phyloP scores from a whole-genome alignment of 768 basidiomycete genomes.

The Tubosaeta sp. region DNA sequence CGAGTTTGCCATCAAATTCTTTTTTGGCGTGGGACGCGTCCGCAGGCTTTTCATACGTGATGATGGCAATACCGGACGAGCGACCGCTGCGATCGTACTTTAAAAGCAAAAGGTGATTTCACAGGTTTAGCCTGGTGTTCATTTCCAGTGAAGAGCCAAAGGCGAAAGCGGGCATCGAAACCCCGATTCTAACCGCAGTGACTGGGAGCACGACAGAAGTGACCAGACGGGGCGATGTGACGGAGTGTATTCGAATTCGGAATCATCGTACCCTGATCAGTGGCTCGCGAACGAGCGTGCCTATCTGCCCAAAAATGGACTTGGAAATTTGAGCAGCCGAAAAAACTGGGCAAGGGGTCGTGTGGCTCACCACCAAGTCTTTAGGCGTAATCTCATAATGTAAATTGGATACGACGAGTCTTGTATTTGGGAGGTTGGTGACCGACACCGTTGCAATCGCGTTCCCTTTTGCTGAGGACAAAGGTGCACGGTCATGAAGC shows the following conservation, averaged over 20 bases:
- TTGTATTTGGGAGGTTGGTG: constrained; percentile 39
- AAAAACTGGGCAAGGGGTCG: background rate
- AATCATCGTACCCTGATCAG: constrained; percentile 86
- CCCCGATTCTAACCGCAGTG: constrained; percentile 25
- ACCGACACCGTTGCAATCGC: constrained; percentile 14
- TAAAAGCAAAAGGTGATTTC: constrained; percentile 42
- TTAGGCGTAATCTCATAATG: constrained; percentile 90
- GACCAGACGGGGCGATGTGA: constrained; percentile 33
- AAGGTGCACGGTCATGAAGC: constrained; percentile 72
- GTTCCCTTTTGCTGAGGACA: constrained; percentile 29
- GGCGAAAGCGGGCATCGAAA: constrained; percentile 42
- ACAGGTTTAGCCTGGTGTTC: constrained; percentile 56
- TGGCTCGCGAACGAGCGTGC: constrained; percentile 90
- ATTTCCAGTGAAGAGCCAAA: constrained; percentile 32
- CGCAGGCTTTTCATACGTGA: constrained; percentile 71
- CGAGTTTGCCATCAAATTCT: constrained; percentile 80
- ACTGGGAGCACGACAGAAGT: constrained; percentile 29
- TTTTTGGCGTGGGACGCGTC: constrained; percentile 84
- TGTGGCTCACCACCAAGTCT: constrained; percentile 74
- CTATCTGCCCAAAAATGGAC: constrained; percentile 89
- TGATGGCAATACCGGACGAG: constrained; percentile 76
- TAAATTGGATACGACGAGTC: constrained; percentile 78
- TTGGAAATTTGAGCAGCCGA: constrained; percentile 27
- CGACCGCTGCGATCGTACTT: constrained; percentile 97
- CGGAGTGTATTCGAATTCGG: constrained; percentile 38